Evolutionary conservation across 805 yeast genomes (phyloP).

Genomic region (Myxozyma mucilagina): DNA sequence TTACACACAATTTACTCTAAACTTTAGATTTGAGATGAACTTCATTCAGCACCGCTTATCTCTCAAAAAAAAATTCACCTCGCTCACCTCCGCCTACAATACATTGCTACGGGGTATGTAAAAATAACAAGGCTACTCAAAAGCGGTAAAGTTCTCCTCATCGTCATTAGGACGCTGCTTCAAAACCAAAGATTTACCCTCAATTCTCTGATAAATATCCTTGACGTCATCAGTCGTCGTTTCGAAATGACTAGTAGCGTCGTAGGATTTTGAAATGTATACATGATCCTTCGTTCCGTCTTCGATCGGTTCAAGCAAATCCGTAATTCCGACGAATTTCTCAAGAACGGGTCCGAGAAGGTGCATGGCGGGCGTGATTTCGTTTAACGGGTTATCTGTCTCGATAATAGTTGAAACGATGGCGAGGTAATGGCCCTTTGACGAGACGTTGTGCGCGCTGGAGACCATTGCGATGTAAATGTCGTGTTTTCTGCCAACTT

Average conservation of each 20-base stretch:
- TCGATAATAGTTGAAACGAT: slow-evolving; percentile 93
- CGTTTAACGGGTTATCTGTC: slow-evolving; percentile 88
- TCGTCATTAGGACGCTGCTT: slow-evolving; percentile 68
- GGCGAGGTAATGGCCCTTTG: slow-evolving; percentile 87
- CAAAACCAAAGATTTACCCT: slow-evolving; percentile 87
- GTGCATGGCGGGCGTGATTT: slow-evolving; percentile 91
- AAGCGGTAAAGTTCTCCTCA: slow-evolving; percentile 47
- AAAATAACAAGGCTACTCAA: too few species aligned
- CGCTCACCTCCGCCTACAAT: too few species aligned
- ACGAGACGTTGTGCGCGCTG: slow-evolving; percentile 83
- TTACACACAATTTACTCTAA: too few species aligned
- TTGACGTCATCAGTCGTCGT: slow-evolving; percentile 95
- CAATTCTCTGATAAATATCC: slow-evolving; percentile 86
- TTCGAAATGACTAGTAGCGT: slow-evolving; percentile 94
- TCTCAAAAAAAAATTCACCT: too few species aligned
- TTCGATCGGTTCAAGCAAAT: slow-evolving; percentile 78
- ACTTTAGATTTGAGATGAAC: too few species aligned
- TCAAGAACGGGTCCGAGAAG: slow-evolving; percentile 76
- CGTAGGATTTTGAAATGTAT: slow-evolving; percentile 84
- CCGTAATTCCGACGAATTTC: slow-evolving; percentile 91
- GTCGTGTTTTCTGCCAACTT: slow-evolving; percentile 87
- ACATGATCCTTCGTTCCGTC: slow-evolving; percentile 82
- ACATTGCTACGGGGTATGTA: too few species aligned
- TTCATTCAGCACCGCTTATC: too few species aligned
- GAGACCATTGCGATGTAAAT: slow-evolving; percentile 91